phyloP scores from a whole-genome alignment of 768 basidiomycete species.

The Suillus plorans region DNA sequence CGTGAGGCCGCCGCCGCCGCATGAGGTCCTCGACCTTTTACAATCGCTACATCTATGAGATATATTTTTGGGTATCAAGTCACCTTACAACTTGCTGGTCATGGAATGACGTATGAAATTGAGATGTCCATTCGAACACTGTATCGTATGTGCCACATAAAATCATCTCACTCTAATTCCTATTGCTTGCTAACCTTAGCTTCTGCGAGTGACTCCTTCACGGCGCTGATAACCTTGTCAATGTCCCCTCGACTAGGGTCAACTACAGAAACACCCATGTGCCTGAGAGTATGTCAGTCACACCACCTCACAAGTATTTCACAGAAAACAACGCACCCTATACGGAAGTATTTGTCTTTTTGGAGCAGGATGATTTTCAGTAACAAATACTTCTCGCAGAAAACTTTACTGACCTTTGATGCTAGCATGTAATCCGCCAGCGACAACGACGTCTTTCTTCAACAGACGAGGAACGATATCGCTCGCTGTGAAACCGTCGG shows the following conservation, averaged over 20 bases:
- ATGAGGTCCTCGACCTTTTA: neutral
- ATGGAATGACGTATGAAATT: neutral
- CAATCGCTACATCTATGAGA: neutral
- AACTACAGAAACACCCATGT: constrained; percentile 89
- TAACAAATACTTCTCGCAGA: neutral
- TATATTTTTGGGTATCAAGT: neutral
- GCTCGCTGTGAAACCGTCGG: constrained; percentile 71
- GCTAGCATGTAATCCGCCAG: constrained; percentile 82
- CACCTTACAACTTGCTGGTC: neutral
- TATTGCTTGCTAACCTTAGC: constrained; percentile 18
- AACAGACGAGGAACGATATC: constrained; percentile 77
- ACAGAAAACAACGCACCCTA: constrained; percentile 54
- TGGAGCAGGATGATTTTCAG: constrained; percentile 7
- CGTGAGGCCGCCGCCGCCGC: constrained; percentile 27
- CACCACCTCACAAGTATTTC: constrained; percentile 1
- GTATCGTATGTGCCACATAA: neutral
- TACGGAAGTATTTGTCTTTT: constrained; percentile 85
- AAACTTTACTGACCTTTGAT: constrained; percentile 63
- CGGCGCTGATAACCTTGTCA: constrained; percentile 62
- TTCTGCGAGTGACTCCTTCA: constrained; percentile 58
- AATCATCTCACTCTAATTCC: neutral
- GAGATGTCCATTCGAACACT: neutral
- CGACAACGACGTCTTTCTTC: constrained; percentile 74
- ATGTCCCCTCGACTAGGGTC: constrained; percentile 71
- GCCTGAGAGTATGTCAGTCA: constrained; percentile 40